A percentile compares a stretch with the other conserved stretches of the same genome.
Evolutionary conservation across 306 rosid species (phyloP).

Genomic region (Albizia julibrissin): DNA sequence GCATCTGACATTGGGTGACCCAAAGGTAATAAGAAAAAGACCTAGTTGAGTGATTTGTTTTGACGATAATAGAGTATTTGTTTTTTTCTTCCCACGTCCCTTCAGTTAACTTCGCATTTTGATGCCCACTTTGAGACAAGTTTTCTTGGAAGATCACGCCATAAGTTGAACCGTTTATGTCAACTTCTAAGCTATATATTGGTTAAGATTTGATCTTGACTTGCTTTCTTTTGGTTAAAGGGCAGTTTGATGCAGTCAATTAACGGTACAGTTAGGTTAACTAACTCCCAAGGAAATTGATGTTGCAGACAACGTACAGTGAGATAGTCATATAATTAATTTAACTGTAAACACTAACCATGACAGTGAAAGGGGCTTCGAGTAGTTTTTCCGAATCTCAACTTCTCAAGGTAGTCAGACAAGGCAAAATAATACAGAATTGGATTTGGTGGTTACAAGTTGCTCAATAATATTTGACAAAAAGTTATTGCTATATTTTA

Average conservation of each 20-base stretch:
- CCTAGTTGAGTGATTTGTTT: no score
- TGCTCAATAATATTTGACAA: slow-evolving; percentile 2
- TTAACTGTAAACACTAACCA: background rate
- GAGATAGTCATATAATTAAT: background rate
- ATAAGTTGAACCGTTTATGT: slow-evolving; percentile 2
- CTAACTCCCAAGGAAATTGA: slow-evolving; percentile 19
- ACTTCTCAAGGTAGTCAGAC: slow-evolving; percentile 20
- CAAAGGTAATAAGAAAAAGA: no score
- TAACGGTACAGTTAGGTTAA: background rate
- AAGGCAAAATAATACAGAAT: slow-evolving; percentile 13
- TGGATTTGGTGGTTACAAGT: slow-evolving; percentile 26
- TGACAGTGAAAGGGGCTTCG: background rate
- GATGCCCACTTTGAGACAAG: slow-evolving; percentile 26
- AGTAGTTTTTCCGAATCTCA: background rate
- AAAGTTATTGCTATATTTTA: background rate
- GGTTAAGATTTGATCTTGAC: slow-evolving; percentile 27
- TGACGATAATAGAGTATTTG: background rate
- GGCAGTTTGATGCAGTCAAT: slow-evolving; percentile 13
- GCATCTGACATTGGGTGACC: no score
- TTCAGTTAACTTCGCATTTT: slow-evolving; percentile 5
- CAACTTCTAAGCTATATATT: slow-evolving; percentile 11
- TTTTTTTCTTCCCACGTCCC: slow-evolving; percentile 23
- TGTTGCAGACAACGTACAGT: slow-evolving; percentile 20
- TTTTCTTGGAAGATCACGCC: slow-evolving; percentile 29
- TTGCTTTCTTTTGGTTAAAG: background rate